Evolutionary conservation across 208 protist genomes (phyloP).

Genomic region (Wallacemonas sp.): DNA sequence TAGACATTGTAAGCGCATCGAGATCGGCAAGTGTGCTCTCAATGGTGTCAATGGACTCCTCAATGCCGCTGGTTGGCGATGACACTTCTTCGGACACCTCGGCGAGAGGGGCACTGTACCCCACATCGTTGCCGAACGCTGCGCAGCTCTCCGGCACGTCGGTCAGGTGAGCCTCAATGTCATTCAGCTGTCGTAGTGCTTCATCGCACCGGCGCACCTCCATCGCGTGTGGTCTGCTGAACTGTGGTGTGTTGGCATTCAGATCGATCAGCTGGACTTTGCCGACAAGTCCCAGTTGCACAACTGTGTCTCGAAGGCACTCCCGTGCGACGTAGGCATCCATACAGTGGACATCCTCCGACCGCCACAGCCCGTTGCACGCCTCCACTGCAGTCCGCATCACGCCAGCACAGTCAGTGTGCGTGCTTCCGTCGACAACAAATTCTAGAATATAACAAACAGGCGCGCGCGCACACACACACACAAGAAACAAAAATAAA

Average conservation of each 20-base stretch:
- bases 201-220: slow-evolving; percentile 93
- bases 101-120: background rate
- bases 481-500: too few relatives aligned
- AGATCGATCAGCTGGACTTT: slow-evolving; percentile 92
- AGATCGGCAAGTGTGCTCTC: slow-evolving; percentile 37
- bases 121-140: background rate
- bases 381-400: slow-evolving; percentile 9
- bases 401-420: background rate
- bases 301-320: slow-evolving; percentile 84
- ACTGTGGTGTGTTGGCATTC: slow-evolving; percentile 56
- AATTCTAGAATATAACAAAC: too few relatives aligned
- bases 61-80: background rate
- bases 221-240: slow-evolving; percentile 89
- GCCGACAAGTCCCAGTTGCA: slow-evolving; percentile 89
- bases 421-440: too few relatives aligned
- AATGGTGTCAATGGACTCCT: background rate
- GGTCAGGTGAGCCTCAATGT: slow-evolving; percentile 26
- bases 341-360: slow-evolving; percentile 92
- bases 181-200: slow-evolving; percentile 50
- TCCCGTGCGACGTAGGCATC: slow-evolving; percentile 92
- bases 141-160: background rate
- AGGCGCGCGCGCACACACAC: too few relatives aligned
- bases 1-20: slow-evolving; percentile 28
- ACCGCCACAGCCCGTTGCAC: slow-evolving; percentile 72
- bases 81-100: background rate